A percentile compares a stretch with the other conserved stretches of the same genome.
Evolutionary conservation across 2,329 filamentous ascomycete species (phyloP).

Genomic region (Calonectria pseudoturangicola): DNA sequence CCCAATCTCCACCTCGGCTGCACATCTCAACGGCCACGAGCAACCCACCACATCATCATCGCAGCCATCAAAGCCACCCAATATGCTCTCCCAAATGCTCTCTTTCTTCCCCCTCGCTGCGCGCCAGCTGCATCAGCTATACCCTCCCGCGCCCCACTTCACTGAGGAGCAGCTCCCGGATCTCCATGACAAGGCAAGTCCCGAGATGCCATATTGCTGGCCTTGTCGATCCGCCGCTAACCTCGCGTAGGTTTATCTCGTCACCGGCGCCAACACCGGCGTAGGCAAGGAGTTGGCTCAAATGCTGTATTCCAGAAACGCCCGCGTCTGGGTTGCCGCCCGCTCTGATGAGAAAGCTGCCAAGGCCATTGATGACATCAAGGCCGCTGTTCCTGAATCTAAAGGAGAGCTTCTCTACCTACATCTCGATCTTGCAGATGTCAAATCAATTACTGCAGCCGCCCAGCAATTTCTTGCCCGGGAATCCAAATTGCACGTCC

Average conservation of each 20-base stretch:
- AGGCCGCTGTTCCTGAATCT: neutral
- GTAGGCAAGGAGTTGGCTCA: slow-evolving; percentile 42
- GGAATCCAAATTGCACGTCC: slow-evolving; percentile 40
- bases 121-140: neutral
- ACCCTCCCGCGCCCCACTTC: slow-evolving; percentile 3
- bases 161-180: slow-evolving; percentile 23
- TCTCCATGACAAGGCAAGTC: slow-evolving; percentile 10
- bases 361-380: slow-evolving; percentile 29
- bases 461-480: slow-evolving; percentile 32
- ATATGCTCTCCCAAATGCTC: neutral
- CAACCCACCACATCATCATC: neutral
- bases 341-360: slow-evolving; percentile 38
- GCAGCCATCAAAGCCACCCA: neutral
- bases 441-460: slow-evolving; percentile 34
- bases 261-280: slow-evolving; percentile 47
- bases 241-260: slow-evolving; percentile 34
- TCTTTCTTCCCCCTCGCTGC: neutral
- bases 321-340: slow-evolving; percentile 44
- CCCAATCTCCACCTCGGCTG: too few relatives aligned
- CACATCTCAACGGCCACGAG: too few relatives aligned
- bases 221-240: neutral
- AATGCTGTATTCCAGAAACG: slow-evolving; percentile 40
- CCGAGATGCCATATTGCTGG: too few relatives aligned
- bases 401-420: slow-evolving; percentile 34
- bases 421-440: slow-evolving; percentile 36